Percentiles rank a stretch among this genome's conserved stretches.
These are phyloP conservation scores for Pachyrhizus erosus DNA, from an alignment of 306 rosid species.

Conservation along the genomic window DNA sequence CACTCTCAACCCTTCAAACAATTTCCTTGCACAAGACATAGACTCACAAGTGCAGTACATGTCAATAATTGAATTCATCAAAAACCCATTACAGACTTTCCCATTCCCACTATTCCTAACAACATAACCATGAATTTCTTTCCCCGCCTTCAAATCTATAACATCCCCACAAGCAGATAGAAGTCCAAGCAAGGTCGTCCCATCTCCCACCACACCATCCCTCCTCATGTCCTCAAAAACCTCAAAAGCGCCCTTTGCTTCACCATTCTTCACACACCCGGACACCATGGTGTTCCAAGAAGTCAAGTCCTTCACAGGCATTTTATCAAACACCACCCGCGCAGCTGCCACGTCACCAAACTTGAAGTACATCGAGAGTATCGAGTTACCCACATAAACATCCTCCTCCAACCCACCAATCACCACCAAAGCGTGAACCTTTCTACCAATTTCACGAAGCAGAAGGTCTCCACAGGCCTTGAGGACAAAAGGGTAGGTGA, in stretches of 20 bases:
- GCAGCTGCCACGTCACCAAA: conserved; percentile 56
- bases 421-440: conserved; percentile 59
- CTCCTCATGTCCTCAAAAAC: conserved; percentile 49
- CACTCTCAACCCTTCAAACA: conserved; percentile 51
- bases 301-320: conserved; percentile 58
- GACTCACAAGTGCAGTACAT: conserved; percentile 62
- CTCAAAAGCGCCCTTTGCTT: conserved; percentile 42
- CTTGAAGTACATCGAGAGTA: conserved; percentile 52
- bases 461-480: conserved; percentile 67
- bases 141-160: conserved; percentile 57
- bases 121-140: conserved; percentile 56
- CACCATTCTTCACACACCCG: conserved; percentile 57
- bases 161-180: conserved; percentile 59
- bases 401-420: conserved; percentile 57
- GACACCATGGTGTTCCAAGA: conserved; percentile 62
- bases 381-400: conserved; percentile 62
- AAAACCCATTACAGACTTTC: conserved; percentile 44
- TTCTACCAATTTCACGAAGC: conserved; percentile 50
- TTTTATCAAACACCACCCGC: conserved; percentile 62
- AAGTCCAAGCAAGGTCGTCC: conserved; percentile 62
- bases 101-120: conserved; percentile 45
- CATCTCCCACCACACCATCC: conserved; percentile 55
- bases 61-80: conserved; percentile 60
- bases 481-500: conserved; percentile 68
- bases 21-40: conserved; percentile 48